Conservation (phyloP, 441 rosid genomes). For the Populus hybrid region DNA sequence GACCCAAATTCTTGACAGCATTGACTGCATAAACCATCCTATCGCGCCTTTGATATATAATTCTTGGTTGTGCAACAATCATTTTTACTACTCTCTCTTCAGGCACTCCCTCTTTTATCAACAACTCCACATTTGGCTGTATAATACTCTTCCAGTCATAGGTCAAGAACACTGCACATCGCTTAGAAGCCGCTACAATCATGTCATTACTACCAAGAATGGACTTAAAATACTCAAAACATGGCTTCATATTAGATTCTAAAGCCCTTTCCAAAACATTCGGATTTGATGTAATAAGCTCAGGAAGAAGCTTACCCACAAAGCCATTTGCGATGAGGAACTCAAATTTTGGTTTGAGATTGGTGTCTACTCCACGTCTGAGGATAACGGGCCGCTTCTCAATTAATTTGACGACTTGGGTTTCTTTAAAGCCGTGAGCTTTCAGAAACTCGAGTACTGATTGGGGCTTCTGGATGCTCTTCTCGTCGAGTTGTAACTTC, state of each 20-base stretch:
- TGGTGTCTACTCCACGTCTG: background rate
- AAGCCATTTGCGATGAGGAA: conserved; percentile 5
- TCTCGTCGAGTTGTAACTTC: background rate
- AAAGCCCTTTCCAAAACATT: background rate
- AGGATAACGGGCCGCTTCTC: background rate
- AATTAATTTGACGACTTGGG: conserved; percentile 10
- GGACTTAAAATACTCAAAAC: background rate
- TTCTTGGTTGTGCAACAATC: background rate
- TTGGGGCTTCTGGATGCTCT: background rate
- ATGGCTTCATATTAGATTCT: conserved; percentile 9
- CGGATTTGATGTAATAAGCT: conserved; percentile 7
- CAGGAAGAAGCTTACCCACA: conserved; percentile 18
- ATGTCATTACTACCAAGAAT: background rate
- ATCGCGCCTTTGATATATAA: background rate
- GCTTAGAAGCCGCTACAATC: background rate
- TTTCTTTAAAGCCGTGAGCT: conserved; percentile 10
- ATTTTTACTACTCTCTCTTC: background rate
- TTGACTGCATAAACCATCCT: conserved; percentile 8
- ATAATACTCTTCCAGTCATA: background rate
- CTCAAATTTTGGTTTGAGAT: conserved; percentile 12
- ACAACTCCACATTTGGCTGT: conserved; percentile 4
- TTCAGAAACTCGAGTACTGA: conserved; percentile 1
- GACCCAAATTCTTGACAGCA: conserved; percentile 3
- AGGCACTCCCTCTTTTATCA: conserved; percentile 13
- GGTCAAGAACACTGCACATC: conserved; percentile 6